A percentile compares a stretch with the other conserved stretches of the same genome.
These are phyloP conservation scores for Cryomyces antarcticus DNA, from an alignment of 495 filamentous ascomycete species.

Conservation along the genomic window DNA sequence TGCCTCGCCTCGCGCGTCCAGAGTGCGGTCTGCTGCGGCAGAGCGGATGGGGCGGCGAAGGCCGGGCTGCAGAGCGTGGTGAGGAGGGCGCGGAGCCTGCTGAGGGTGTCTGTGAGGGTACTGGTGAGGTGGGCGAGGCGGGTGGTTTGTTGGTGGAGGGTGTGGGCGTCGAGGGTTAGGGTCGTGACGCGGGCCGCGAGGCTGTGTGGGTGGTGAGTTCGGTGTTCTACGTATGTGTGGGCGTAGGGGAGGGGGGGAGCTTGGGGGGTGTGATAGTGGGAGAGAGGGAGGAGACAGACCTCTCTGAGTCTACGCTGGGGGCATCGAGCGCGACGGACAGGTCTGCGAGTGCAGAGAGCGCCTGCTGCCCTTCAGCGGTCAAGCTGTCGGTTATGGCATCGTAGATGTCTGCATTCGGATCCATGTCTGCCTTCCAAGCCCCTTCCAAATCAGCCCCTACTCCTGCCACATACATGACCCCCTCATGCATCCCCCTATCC, in stretches of 20 bases:
- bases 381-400: constrained; percentile 8
- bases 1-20: constrained; percentile 40
- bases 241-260: too few relatives aligned
- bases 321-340: constrained; percentile 13
- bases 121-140: neutral
- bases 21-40: constrained; percentile 39
- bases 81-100: neutral
- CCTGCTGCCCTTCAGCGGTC: constrained; percentile 8
- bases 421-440: neutral
- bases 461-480: too few relatives aligned
- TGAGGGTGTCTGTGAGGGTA: too few relatives aligned
- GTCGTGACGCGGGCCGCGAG: neutral
- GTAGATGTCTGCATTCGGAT: constrained; percentile 7
- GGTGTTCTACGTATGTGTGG: too few relatives aligned
- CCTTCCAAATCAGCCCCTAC: too few relatives aligned
- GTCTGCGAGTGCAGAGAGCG: constrained; percentile 15
- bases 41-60: constrained; percentile 28
- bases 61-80: constrained; percentile 11
- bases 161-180: neutral
- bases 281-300: constrained; percentile 1
- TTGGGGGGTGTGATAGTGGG: neutral
- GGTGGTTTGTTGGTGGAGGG: neutral
- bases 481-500: neutral
- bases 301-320: constrained; percentile 5
- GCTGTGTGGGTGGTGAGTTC: neutral